phyloP scores from a whole-genome alignment of 2,329 filamentous ascomycete species.

The Colletotrichum sp. region DNA sequence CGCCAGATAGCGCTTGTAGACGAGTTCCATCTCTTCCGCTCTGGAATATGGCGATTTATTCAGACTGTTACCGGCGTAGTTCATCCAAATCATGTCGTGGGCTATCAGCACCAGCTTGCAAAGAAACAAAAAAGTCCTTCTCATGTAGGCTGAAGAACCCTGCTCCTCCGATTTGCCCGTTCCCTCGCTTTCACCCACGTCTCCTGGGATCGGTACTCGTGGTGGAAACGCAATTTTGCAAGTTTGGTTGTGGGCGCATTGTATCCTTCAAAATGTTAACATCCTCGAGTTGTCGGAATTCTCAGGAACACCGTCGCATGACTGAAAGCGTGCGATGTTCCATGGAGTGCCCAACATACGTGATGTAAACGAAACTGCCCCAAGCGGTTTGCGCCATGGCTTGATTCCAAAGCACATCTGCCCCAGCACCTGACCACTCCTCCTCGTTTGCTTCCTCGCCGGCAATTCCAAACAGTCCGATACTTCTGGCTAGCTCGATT shows the following conservation, averaged over 20 bases:
- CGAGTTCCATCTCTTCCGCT: background rate
- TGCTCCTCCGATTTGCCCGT: background rate
- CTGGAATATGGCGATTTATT: background rate
- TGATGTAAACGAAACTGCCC: slow-evolving; percentile 11
- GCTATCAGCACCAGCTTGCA: slow-evolving; percentile 1
- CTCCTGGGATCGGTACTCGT: background rate
- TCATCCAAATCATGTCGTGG: slow-evolving; percentile 7
- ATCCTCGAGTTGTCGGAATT: too few relatives aligned
- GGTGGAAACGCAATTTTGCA: background rate
- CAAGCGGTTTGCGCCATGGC: background rate
- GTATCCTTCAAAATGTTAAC: background rate
- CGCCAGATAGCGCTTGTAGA: background rate
- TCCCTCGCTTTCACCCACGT: background rate
- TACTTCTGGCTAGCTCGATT: background rate
- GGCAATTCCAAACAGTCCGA: background rate
- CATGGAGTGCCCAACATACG: background rate
- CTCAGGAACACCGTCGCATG: background rate
- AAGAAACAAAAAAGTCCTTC: background rate
- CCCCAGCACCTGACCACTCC: background rate
- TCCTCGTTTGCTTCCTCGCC: background rate
- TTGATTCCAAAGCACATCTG: background rate
- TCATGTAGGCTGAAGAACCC: background rate
- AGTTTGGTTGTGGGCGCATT: background rate
- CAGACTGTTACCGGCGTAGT: background rate
- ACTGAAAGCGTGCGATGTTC: background rate